Percentiles rank a stretch among this genome's conserved stretches.
Conservation (phyloP, 768 basidiomycete species). For the Mycena polygramma region DNA sequence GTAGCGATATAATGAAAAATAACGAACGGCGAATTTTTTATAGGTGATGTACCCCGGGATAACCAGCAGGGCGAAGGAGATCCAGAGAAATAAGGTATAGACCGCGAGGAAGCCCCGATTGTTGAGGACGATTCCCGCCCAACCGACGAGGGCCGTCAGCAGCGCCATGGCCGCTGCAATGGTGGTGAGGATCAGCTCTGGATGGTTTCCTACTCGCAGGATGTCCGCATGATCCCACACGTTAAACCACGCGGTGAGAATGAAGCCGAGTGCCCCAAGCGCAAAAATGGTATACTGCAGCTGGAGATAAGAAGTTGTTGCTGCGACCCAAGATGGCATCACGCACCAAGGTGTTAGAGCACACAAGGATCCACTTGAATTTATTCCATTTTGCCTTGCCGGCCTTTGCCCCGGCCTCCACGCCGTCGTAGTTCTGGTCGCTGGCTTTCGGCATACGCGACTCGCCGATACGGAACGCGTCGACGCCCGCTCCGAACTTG, state of each 20-base stretch:
- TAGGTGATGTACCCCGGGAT: conserved; percentile 76
- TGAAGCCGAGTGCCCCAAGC: conserved; percentile 62
- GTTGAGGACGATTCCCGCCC: conserved; percentile 88
- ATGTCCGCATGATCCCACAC: conserved; percentile 69
- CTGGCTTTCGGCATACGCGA: conserved; percentile 53
- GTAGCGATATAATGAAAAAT: no score
- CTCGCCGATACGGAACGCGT: conserved; percentile 61
- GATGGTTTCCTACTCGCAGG: conserved; percentile 67
- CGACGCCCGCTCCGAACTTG: conserved; percentile 68
- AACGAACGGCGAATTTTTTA: conserved; percentile 57
- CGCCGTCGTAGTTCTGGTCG: conserved; percentile 59
- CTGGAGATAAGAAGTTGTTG: background rate
- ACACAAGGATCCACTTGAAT: conserved; percentile 74
- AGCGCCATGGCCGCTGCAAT: conserved; percentile 60
- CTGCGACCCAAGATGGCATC: background rate
- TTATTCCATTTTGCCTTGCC: conserved; percentile 66
- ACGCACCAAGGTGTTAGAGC: conserved; percentile 57
- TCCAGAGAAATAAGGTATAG: conserved; percentile 74
- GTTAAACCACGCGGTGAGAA: conserved; percentile 75
- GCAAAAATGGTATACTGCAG: conserved; percentile 59
- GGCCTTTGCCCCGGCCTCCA: conserved; percentile 45
- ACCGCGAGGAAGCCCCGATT: conserved; percentile 81
- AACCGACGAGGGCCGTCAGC: conserved; percentile 80
- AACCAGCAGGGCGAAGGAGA: conserved; percentile 69
- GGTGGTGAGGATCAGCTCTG: conserved; percentile 70